Percentiles rank a stretch among this genome's conserved stretches.
These are phyloP conservation scores for Orbilia blumenaviensis DNA, from an alignment of 2,329 filamentous ascomycete genomes.

Conservation along the genomic window DNA sequence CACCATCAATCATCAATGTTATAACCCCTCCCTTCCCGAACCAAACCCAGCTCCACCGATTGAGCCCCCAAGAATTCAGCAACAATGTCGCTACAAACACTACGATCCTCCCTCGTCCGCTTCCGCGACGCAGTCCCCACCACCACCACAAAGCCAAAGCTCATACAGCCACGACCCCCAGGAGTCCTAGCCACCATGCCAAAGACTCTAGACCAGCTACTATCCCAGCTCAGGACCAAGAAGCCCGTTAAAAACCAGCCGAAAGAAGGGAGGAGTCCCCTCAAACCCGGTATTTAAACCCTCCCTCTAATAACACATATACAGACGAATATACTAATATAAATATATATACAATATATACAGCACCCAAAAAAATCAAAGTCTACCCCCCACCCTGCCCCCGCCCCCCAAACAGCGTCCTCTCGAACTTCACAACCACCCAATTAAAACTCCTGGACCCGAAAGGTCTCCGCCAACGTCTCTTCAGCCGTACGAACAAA, in stretches of 20 bases:
- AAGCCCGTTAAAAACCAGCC: neutral
- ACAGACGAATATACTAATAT: constrained; percentile 27
- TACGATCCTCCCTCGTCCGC: constrained; percentile 27
- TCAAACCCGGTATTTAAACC: constrained; percentile 12
- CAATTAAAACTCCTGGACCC: constrained; percentile 83
- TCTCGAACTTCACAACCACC: constrained; percentile 72
- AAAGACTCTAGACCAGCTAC: constrained; percentile 17
- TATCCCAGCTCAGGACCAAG: constrained; percentile 28
- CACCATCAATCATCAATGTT: constrained; percentile 3
- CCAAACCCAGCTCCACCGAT: neutral
- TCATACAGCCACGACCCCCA: constrained; percentile 12
- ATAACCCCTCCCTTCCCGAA: neutral
- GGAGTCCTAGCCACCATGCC: neutral
- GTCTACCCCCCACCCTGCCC: constrained; percentile 63
- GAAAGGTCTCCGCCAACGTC: constrained; percentile 78
- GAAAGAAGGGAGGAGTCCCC: neutral
- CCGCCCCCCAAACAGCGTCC: constrained; percentile 71
- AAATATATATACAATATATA: neutral
- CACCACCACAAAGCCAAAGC: constrained; percentile 3
- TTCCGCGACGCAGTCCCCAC: constrained; percentile 21
- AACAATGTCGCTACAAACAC: constrained; percentile 25
- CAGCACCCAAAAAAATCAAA: constrained; percentile 64
- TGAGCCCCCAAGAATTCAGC: neutral
- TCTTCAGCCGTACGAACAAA: constrained; percentile 80
- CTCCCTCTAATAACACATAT: neutral